Conservation (phyloP, 1,284 basidiomycete genomes). For the Cerrena zonata region DNA sequence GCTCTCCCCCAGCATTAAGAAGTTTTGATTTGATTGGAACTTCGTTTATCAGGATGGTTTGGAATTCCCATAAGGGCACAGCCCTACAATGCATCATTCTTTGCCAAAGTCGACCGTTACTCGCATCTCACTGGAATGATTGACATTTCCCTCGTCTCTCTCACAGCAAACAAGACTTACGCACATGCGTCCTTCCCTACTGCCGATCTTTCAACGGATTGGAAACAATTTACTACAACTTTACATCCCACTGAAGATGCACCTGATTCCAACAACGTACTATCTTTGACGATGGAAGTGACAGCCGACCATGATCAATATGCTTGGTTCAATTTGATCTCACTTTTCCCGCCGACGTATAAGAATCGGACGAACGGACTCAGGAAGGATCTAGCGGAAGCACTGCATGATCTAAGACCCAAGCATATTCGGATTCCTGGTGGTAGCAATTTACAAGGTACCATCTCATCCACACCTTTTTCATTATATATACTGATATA, state of each 20-base stretch:
- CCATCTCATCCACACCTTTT: neutral
- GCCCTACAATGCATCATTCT: conserved; percentile 5
- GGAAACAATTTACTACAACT: conserved; percentile 6
- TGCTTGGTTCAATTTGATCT: conserved; percentile 10
- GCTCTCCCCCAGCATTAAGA: no score
- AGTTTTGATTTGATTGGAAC: no score
- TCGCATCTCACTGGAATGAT: conserved; percentile 4
- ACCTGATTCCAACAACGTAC: conserved; percentile 8
- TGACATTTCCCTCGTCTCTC: conserved; percentile 1
- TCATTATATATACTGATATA: neutral
- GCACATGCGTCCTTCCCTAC: neutral
- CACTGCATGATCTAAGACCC: conserved; percentile 5
- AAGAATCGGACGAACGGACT: conserved; percentile 3
- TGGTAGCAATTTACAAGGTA: conserved; percentile 7
- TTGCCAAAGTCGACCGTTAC: conserved; percentile 2
- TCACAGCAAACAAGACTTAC: neutral
- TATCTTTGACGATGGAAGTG: conserved; percentile 6
- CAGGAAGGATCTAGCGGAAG: conserved; percentile 6
- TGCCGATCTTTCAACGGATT: neutral
- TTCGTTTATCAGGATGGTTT: neutral
- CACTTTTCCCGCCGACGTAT: conserved; percentile 8
- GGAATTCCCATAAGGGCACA: neutral
- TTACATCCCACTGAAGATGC: conserved; percentile 6
- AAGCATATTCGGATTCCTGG: conserved; percentile 7
- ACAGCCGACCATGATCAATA: conserved; percentile 6